phyloP scores from a whole-genome alignment of 2,329 filamentous ascomycete genomes.

The Berkeleyomyces basicola region DNA sequence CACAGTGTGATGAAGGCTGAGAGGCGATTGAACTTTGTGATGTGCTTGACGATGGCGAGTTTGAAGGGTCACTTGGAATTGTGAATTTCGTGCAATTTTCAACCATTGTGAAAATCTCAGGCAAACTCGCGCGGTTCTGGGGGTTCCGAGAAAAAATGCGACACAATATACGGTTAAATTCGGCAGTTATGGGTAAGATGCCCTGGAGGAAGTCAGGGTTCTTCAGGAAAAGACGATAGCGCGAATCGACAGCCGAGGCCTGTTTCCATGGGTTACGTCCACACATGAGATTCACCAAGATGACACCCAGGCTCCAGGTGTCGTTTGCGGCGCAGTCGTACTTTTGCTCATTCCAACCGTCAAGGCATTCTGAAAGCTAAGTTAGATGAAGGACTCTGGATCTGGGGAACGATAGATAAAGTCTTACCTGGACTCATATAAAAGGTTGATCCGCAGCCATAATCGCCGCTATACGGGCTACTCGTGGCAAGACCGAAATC shows the following conservation, averaged over 20 bases:
- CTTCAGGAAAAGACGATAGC: conserved; percentile 78
- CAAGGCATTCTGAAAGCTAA: conserved; percentile 57
- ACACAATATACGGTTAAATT: conserved; percentile 74
- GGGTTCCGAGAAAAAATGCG: conserved; percentile 81
- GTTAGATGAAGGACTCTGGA: conserved; percentile 12
- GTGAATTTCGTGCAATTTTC: conserved; percentile 59
- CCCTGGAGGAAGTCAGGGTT: conserved; percentile 78
- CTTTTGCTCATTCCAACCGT: conserved; percentile 57
- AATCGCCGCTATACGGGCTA: conserved; percentile 73
- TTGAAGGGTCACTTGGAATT: background rate
- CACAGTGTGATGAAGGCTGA: no score
- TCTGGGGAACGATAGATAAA: conserved; percentile 11
- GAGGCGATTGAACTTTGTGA: no score
- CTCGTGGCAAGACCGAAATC: conserved; percentile 93
- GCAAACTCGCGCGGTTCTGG: conserved; percentile 61
- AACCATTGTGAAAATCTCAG: conserved; percentile 64
- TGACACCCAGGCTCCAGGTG: conserved; percentile 95
- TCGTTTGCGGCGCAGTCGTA: conserved; percentile 93
- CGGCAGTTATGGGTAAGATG: conserved; percentile 78
- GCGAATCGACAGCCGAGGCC: conserved; percentile 82
- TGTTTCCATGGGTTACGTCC: conserved; percentile 98
- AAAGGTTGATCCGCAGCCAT: conserved; percentile 94
- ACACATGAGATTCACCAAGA: conserved; percentile 92
- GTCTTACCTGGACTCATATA: conserved; percentile 96
- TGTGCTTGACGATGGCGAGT: background rate